phyloP scores from a whole-genome alignment of 2,329 filamentous ascomycete genomes.

The Ophiostoma himal-ulmi region DNA sequence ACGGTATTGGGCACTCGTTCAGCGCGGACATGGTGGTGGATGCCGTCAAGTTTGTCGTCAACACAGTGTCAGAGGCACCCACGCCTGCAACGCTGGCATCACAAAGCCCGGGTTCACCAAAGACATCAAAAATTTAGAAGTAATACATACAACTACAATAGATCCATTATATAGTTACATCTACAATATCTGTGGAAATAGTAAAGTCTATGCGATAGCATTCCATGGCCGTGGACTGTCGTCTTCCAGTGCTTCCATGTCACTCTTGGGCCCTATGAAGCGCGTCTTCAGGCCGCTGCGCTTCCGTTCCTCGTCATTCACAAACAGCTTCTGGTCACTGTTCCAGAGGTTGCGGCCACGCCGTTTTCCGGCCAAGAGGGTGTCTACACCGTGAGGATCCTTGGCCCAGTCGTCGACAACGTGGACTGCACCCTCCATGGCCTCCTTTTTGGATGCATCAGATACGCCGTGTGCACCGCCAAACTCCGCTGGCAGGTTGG shows the following conservation, averaged over 20 bases:
- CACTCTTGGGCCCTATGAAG: slow-evolving; percentile 29
- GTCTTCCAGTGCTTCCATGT: slow-evolving; percentile 37
- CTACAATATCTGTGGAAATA: neutral
- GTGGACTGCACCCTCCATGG: slow-evolving; percentile 39
- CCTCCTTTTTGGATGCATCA: slow-evolving; percentile 33
- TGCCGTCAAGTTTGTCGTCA: slow-evolving; percentile 57
- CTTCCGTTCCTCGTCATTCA: slow-evolving; percentile 31
- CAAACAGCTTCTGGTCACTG: slow-evolving; percentile 42
- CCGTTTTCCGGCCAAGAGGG: slow-evolving; percentile 44
- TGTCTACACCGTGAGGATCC: slow-evolving; percentile 48
- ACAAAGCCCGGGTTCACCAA: slow-evolving; percentile 11
- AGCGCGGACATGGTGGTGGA: slow-evolving; percentile 60
- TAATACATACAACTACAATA: neutral
- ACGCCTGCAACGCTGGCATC: slow-evolving; percentile 16
- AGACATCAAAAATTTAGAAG: slow-evolving; percentile 31
- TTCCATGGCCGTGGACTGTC: slow-evolving; percentile 39
- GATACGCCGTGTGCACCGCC: slow-evolving; percentile 21
- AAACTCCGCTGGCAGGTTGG: slow-evolving; percentile 35
- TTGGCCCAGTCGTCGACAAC: slow-evolving; percentile 45
- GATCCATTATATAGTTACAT: neutral
- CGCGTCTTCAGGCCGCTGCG: slow-evolving; percentile 38
- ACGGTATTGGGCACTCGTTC: slow-evolving; percentile 64
- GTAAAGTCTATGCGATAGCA: neutral
- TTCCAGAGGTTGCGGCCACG: slow-evolving; percentile 46
- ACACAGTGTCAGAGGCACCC: slow-evolving; percentile 35